phyloP scores from a whole-genome alignment of 169 alveolate genomes.

The Eimeria falciformis region DNA sequence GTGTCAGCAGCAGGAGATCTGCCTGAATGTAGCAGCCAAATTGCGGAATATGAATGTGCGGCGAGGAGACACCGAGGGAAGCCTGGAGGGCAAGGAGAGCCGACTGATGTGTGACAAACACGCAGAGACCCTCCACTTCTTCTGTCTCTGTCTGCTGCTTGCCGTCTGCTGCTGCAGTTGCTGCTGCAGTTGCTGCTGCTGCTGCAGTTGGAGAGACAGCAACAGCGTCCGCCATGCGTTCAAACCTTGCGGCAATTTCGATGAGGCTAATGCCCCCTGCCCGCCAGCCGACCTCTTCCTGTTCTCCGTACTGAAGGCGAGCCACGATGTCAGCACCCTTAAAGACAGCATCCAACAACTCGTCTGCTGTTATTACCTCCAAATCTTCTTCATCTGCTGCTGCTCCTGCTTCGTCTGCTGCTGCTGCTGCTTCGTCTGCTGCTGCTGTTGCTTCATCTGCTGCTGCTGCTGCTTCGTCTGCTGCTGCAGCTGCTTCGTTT shows the following conservation, averaged over 20 bases:
- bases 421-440: neutral
- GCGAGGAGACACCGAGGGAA: conserved; percentile 38
- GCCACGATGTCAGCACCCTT: conserved; percentile 50
- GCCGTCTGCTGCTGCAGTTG: neutral
- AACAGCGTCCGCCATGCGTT: conserved; percentile 52
- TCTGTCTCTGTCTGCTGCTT: neutral
- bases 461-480: neutral
- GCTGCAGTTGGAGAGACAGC: conserved; percentile 4
- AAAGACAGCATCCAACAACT: conserved; percentile 34
- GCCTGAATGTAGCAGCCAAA: conserved; percentile 67
- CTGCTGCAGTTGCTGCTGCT: neutral
- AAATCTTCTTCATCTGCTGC: neutral
- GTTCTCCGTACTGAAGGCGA: conserved; percentile 51
- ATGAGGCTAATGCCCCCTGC: conserved; percentile 59
- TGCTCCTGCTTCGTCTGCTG: neutral
- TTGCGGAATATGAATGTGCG: conserved; percentile 64
- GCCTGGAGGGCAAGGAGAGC: conserved; percentile 71
- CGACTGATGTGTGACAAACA: conserved; percentile 73
- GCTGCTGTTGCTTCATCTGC: neutral
- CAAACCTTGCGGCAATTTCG: conserved; percentile 39
- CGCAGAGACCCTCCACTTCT: conserved; percentile 25
- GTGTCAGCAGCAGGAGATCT: conserved; percentile 36
- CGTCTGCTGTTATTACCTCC: neutral
- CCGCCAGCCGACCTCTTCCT: conserved; percentile 66
- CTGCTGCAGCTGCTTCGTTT: neutral